Conservation (phyloP, 2,329 filamentous ascomycete genomes). For the Pseudopyrenochaeta lycopersici region DNA sequence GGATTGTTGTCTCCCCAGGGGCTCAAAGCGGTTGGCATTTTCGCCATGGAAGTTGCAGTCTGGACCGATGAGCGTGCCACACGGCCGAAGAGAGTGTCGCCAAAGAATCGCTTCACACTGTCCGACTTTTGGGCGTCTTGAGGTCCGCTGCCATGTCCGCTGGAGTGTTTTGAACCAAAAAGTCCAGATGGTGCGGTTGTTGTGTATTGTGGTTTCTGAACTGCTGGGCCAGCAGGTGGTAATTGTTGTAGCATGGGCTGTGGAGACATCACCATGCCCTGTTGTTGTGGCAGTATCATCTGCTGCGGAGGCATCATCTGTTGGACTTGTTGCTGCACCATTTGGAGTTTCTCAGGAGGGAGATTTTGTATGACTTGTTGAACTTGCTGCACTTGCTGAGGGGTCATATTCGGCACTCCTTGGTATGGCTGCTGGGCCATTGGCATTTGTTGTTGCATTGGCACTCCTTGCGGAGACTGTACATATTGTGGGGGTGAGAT, state of each 20-base stretch:
- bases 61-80: constrained; percentile 46
- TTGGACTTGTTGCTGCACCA: constrained; percentile 41
- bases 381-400: constrained; percentile 40
- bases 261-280: constrained; percentile 11
- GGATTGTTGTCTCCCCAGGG: constrained; percentile 53
- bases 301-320: constrained; percentile 12
- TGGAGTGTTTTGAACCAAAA: constrained; percentile 32
- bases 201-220: constrained; percentile 30
- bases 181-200: constrained; percentile 34
- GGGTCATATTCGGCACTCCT: constrained; percentile 32
- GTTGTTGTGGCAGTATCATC: constrained; percentile 9
- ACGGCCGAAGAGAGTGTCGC: constrained; percentile 48
- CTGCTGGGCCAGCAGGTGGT: constrained; percentile 16
- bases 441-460: constrained; percentile 18
- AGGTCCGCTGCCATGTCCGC: constrained; percentile 27
- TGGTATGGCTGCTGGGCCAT: constrained; percentile 26
- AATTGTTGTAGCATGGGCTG: constrained; percentile 22
- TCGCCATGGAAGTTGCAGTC: constrained; percentile 43
- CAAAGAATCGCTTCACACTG: constrained; percentile 45
- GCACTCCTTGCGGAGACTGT: constrained; percentile 9
- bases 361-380: constrained; percentile 41
- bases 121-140: constrained; percentile 41
- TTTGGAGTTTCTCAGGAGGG: constrained; percentile 42
- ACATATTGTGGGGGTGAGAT: constrained; percentile 17
- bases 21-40: constrained; percentile 43